A percentile compares a stretch with the other conserved stretches of the same genome.
Conservation (phyloP, 208 protist genomes). For the Crithidia expoeki region DNA sequence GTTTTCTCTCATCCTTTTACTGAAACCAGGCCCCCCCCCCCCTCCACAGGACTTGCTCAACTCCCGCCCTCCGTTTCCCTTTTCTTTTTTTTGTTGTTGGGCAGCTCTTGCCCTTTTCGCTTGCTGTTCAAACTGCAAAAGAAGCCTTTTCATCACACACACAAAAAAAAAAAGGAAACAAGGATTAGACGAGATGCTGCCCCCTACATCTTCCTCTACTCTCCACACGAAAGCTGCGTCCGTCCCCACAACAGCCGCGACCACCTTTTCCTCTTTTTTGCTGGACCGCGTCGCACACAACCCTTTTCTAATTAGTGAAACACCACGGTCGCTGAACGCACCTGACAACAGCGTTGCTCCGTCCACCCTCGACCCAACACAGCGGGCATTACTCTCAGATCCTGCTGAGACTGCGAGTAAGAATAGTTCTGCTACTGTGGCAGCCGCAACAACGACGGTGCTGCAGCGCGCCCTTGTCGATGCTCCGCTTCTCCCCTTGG, state of each 20-base stretch:
- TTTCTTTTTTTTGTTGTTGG: no score
- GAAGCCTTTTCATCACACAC: no score
- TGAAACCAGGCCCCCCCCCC: no score
- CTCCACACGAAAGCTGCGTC: background rate
- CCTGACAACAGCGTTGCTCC: constrained; percentile 3
- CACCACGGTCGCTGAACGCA: constrained; percentile 17
- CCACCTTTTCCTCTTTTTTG: constrained; percentile 45
- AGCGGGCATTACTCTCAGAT: constrained; percentile 23
- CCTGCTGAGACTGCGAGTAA: background rate
- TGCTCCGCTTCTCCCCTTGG: constrained; percentile 57
- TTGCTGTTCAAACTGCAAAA: no score
- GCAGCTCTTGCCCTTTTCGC: no score
- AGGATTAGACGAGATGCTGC: no score
- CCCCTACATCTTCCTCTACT: background rate
- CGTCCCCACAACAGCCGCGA: background rate
- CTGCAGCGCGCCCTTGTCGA: constrained; percentile 64
- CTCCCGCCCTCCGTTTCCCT: no score
- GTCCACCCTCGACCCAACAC: constrained; percentile 24
- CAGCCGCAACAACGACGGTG: constrained; percentile 26
- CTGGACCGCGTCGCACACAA: constrained; percentile 38
- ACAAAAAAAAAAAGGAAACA: no score
- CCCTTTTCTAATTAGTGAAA: constrained; percentile 50
- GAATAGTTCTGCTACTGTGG: background rate
- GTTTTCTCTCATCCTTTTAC: no score
- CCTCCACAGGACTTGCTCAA: no score